Conservation (phyloP, 2,329 filamentous ascomycete genomes). For the Diaporthe caulivora region DNA sequence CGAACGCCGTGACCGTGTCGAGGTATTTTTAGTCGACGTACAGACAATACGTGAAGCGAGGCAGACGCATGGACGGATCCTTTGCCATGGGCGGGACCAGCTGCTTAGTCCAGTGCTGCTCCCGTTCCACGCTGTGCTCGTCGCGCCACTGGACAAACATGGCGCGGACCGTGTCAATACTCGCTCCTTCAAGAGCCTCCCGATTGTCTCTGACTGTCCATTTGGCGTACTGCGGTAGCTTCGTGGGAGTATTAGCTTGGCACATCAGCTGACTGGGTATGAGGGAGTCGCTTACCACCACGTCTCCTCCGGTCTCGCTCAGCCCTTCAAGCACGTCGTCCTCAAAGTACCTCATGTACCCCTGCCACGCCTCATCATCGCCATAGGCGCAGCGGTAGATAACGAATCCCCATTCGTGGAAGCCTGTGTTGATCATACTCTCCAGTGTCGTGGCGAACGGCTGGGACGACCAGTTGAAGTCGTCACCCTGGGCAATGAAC, state of each 20-base stretch:
- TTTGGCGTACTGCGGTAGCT: slow-evolving; percentile 2
- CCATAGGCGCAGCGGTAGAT: slow-evolving; percentile 5
- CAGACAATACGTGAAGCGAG: not conserved
- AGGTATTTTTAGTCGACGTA: slow-evolving; percentile 9
- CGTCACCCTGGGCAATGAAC: not conserved
- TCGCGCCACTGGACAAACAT: slow-evolving; percentile 5
- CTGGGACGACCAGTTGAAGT: not conserved
- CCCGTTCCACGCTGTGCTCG: not conserved
- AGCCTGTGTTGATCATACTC: not conserved
- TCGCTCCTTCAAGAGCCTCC: not conserved
- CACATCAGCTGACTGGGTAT: not conserved
- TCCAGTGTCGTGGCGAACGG: not conserved
- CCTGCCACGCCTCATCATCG: not conserved
- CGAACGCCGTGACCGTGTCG: not conserved
- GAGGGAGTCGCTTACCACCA: not conserved
- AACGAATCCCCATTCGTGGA: not conserved
- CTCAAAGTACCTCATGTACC: not conserved
- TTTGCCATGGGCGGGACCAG: not conserved
- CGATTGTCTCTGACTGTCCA: not conserved
- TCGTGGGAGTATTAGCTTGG: not conserved
- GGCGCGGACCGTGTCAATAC: not conserved
- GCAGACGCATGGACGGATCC: not conserved
- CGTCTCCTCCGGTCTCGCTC: not conserved
- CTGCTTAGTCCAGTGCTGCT: not conserved
- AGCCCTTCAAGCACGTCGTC: not conserved